Base-by-base conservation (phyloP, 352 stramenopile species). In the Blastocystis sp. region DNA sequence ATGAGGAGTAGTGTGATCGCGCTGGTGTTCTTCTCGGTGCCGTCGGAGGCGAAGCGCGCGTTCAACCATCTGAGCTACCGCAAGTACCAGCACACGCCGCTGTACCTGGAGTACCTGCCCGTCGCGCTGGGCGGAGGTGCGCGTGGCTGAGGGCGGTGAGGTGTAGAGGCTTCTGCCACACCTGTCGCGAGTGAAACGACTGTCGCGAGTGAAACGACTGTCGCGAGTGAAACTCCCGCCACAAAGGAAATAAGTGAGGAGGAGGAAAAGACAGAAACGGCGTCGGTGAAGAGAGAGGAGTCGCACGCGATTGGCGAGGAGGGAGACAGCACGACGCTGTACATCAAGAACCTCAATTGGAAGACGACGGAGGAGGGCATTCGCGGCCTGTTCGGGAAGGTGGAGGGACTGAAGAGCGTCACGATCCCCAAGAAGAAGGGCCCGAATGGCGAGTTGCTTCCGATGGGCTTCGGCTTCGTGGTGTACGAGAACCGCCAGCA, bases 311-410 rank as follows among this genome's bases (percentile, higher is more conserved):
- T 68, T 92, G 94, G 80, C 90, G 71, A 93, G 45, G 92, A 90
- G 76, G 90, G 89, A 17, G 90, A 88, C 60, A 87, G 92, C 21
- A 89, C 91, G 89, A 97, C 93, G 62, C 91, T 99, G 65, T 99
- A 97, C 87, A 94, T 99, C 21, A 99, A 99, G 91, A 99, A 99
- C 90, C 91, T 99, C n/a, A 98, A 96, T 90, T 99, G 98, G 90
- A 89, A 89, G 6, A 99, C 97, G 28, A 95, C 92, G 10, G 95
- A 98, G 89, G 90, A 93, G 60, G 81, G 89, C 4, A 91, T 99
- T 17, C 90, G 94, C 80, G 92, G 92, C 62, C 90, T 95, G 21
- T 77, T 89, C 42, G 87, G 54, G 11, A 76, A 89, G 62, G 92
- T 93, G 77, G 93, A 93, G 78, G 92, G 91, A 63, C 79, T 97